Evolutionary conservation across 1,139 yeast species (phyloP).

Genomic region (Trichomonascaceae sp.): DNA sequence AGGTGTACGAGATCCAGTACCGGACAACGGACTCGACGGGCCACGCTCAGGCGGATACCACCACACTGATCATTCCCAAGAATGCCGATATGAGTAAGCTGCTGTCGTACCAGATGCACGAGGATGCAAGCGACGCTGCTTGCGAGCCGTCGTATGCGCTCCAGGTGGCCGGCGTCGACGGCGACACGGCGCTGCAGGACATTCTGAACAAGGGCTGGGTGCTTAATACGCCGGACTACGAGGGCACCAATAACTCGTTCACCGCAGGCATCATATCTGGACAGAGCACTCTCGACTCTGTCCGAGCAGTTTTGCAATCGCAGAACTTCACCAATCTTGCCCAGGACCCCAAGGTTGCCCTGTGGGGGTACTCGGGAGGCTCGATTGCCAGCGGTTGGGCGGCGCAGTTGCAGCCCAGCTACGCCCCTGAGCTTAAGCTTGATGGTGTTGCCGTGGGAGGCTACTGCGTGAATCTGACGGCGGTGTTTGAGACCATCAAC

Average conservation of each 20-base stretch:
- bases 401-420: constrained; percentile 17
- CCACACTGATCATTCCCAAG: constrained; percentile 18
- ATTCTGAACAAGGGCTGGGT: constrained; percentile 13
- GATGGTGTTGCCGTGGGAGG: constrained; percentile 14
- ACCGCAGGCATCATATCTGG: constrained; percentile 14
- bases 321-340: constrained; percentile 9
- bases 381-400: constrained; percentile 21
- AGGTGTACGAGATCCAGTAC: constrained; percentile 17
- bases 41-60: constrained; percentile 16
- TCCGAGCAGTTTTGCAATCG: constrained; percentile 12
- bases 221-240: constrained; percentile 13
- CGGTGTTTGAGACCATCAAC: constrained; percentile 10
- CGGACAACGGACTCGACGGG: constrained; percentile 17
- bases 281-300: constrained; percentile 13
- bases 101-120: constrained; percentile 18
- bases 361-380: constrained; percentile 24
- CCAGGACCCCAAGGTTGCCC: constrained; percentile 8
- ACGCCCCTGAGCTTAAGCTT: constrained; percentile 19
- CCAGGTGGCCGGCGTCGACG: constrained; percentile 7
- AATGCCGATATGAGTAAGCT: constrained; percentile 10
- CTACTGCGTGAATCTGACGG: constrained; percentile 11
- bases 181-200: constrained; percentile 6
- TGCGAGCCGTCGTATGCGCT: constrained; percentile 20
- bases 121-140: constrained; percentile 17
- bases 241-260: constrained; percentile 12